Base-by-base conservation (phyloP, 1,139 yeast species). In the Suzukiozyma palmioleophila region DNA sequence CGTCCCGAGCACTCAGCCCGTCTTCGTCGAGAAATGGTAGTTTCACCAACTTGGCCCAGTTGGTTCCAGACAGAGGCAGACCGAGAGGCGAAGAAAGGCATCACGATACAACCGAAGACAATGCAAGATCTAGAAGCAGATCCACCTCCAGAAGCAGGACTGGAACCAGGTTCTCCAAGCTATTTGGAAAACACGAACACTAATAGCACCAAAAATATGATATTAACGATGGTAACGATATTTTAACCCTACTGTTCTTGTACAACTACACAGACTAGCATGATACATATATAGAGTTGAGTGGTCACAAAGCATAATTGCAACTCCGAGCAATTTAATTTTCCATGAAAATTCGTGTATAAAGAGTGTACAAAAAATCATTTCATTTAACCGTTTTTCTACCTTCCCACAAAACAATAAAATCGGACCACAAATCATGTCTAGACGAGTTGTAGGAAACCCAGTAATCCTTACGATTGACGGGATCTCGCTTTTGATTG, bases 391-490 rank as follows among this genome's bases (percentile, higher is more conserved):
- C n/a, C n/a, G n/a, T n/a, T n/a, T n/a, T n/a, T n/a, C n/a, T n/a
- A n/a, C n/a, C 22, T 18, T 18, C 7, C 7, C 22, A 18, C 22
- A 4, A 18, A 4, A 4, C 22, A 18, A 4, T 4, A 18, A 18
- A 18, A 18, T 7, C 22, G 7, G n/a, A 4, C 22, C 22, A 18
- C 22, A 18, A 18, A 28, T 8, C 18, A 44, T 44, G 45, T 29
- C 43, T 13, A 40, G 45, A 43, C 53, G 69, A 50, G 52, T 47
- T 6, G 62, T 64, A 2, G 74, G 75, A 5, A 63, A 67, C 43
- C 58, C 50, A 4, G 41, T 41, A 8, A 63, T 60, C 26, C 46
- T 60, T 15, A 43, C 42, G 2, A 49, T 69, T 28, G 52, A 65
- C 42, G 45, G 49, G 2, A 38, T 55, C 1, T 64, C 73, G 3